Base-by-base conservation (phyloP, 768 basidiomycete genomes). In the Rhizopogon roseolus region DNA sequence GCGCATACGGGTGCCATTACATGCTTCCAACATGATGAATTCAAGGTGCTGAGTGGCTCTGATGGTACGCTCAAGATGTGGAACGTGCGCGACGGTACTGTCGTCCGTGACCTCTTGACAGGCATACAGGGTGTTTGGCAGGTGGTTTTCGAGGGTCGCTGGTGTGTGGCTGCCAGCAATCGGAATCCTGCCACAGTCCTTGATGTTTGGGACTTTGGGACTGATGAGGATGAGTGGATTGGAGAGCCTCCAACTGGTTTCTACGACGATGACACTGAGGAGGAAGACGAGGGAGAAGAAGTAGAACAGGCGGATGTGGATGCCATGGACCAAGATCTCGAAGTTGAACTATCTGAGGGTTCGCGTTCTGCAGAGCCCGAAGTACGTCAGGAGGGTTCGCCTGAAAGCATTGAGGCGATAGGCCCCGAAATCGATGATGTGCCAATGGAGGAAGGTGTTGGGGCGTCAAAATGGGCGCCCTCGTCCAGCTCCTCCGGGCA, bases 61-160 rank as follows among this genome's bases (percentile, higher is more conserved):
- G 97, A 98, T 61, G 97, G 97, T 14, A 93, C 90, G 54, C 77
- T 99, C 61, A 98, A 98, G 78, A 90, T 98, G 86, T 99, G 97
- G 97, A 90, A 98, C 66, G 79, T 96, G 56, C 75, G 86, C 37
- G 90, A 94, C 52, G 97, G 96, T 19, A 79, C 80, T 0, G 85
- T 91, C 38, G 85, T 93, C 11, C 80, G 93, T 34, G 97, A 98
- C 66, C 75, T 99, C 57, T 74, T 98, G 58, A 91, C 89, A 1
- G 90, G 92, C 9, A 91, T 98, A 58, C 89, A 86, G 16, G 94
- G 93, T 11, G 97, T 99, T 22, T 99, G 96, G 96, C 96, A 98
- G 71, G 93, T 98, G 41, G 86, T 93, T 29, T 97, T 96, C 67
- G 90, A 95, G 68, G 92, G 93, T 0, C 76, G 93, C 54, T 93